phyloP scores from a whole-genome alignment of 164 flowering plant species.

The Akebia trifoliata region DNA sequence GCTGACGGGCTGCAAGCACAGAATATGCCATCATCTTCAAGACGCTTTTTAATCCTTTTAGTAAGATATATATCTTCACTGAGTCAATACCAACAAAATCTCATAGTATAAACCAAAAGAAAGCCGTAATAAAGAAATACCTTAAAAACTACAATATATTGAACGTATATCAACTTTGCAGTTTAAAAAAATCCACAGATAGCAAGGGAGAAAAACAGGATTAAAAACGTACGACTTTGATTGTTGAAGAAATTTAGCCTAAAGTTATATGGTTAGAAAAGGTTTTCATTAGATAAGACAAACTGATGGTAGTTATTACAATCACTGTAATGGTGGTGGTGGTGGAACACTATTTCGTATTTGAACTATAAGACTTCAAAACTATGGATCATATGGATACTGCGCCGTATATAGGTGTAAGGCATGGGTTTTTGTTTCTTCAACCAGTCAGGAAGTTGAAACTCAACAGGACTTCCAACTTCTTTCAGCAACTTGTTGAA shows the following conservation, averaged over 20 bases:
- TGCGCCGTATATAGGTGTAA: conserved; percentile 62
- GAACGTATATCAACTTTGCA: neutral
- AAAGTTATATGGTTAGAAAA: neutral
- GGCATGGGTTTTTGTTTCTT: conserved; percentile 45
- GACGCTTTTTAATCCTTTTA: conserved; percentile 67
- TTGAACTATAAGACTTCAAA: neutral
- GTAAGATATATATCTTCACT: conserved; percentile 70
- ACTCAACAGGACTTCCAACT: conserved; percentile 59
- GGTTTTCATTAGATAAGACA: neutral
- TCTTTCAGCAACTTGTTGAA: conserved; percentile 52
- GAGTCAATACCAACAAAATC: conserved; percentile 37
- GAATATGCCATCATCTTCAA: conserved; percentile 95
- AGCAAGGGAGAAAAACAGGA: neutral
- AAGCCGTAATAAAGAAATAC: neutral
- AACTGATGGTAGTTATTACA: neutral
- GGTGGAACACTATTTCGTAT: neutral
- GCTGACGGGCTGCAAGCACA: conserved; percentile 69
- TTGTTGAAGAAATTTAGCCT: neutral
- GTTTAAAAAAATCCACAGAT: neutral
- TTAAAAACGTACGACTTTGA: neutral
- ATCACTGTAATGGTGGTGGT: neutral
- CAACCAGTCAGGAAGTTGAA: conserved; percentile 71
- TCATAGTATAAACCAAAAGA: neutral
- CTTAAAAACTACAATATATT: neutral
- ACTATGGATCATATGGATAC: conserved; percentile 46